A percentile compares a stretch with the other conserved stretches of the same genome.
Evolutionary conservation across 257 asterid species (phyloP).

Genomic region (Fraxinus cuspidata): DNA sequence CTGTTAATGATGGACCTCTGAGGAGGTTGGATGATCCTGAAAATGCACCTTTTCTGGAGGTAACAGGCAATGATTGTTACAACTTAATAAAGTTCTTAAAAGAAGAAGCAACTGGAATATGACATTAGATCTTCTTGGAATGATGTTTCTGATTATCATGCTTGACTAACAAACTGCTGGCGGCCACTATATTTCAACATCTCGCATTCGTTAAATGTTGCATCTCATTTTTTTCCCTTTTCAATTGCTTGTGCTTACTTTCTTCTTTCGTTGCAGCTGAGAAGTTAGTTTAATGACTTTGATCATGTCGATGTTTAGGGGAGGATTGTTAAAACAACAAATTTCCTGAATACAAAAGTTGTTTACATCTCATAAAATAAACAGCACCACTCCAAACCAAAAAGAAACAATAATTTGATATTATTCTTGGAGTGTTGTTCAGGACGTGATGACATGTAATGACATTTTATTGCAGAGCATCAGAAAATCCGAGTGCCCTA

Average conservation of each 20-base stretch:
- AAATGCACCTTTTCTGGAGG: slow-evolving; percentile 86
- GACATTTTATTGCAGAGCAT: slow-evolving; percentile 64
- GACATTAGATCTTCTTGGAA: slow-evolving; percentile 4
- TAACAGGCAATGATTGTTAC: slow-evolving; percentile 24
- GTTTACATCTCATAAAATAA: background rate
- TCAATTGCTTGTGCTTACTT: background rate
- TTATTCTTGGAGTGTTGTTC: background rate
- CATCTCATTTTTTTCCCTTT: slow-evolving; percentile 4
- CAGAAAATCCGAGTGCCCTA: slow-evolving; percentile 88
- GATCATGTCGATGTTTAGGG: background rate
- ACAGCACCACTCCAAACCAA: background rate
- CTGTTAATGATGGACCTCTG: slow-evolving; percentile 87
- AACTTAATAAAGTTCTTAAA: background rate
- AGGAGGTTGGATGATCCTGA: slow-evolving; percentile 95
- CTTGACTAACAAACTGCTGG: background rate
- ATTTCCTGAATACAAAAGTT: background rate
- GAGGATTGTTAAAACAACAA: background rate
- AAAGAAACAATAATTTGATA: background rate
- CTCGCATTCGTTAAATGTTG: background rate
- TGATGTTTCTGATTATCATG: background rate
- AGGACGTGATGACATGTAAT: background rate
- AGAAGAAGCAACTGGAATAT: background rate
- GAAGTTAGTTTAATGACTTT: background rate
- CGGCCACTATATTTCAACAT: background rate
- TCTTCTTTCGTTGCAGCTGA: background rate